A percentile compares a stretch with the other conserved stretches of the same genome.
Evolutionary conservation across 2,329 filamentous ascomycete species (phyloP).

Genomic region (Rutstroemia sp.): DNA sequence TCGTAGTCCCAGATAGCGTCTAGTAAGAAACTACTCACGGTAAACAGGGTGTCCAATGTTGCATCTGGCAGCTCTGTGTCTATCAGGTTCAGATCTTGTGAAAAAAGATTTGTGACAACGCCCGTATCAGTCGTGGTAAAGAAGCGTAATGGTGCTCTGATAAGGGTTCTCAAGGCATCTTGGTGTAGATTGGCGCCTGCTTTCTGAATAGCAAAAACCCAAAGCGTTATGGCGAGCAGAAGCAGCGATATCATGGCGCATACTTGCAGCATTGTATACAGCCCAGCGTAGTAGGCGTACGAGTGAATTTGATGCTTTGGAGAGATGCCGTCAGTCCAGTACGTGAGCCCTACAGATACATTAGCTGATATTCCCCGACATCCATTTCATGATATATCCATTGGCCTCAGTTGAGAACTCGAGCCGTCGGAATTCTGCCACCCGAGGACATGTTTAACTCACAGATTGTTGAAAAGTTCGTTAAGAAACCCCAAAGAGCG

Average conservation of each 20-base stretch:
- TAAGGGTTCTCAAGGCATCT: conserved; percentile 16
- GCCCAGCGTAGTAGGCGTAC: conserved; percentile 22
- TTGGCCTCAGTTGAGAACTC: background rate
- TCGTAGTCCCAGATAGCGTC: background rate
- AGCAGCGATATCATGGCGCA: conserved; percentile 19
- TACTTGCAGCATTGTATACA: conserved; percentile 26
- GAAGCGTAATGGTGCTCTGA: conserved; percentile 14
- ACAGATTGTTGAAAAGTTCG: conserved; percentile 26
- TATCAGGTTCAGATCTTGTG: conserved; percentile 22
- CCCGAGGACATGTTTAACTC: conserved; percentile 2
- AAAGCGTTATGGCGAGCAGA: conserved; percentile 15
- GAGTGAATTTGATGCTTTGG: conserved; percentile 17
- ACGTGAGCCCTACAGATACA: conserved; percentile 16
- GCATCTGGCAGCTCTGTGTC: conserved; percentile 22
- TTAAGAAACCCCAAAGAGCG: conserved; percentile 21
- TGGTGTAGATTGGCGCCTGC: conserved; percentile 23
- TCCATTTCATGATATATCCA: background rate
- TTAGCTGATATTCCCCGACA: conserved; percentile 4
- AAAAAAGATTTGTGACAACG: conserved; percentile 19
- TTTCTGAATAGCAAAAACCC: conserved; percentile 18
- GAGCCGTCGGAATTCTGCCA: background rate
- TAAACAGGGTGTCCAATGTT: conserved; percentile 7
- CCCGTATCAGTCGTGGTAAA: conserved; percentile 17
- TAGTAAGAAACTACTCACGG: background rate
- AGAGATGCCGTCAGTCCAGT: conserved; percentile 21